phyloP scores from a whole-genome alignment of 257 asterid genomes.

The Solanum pimpinellifolium region DNA sequence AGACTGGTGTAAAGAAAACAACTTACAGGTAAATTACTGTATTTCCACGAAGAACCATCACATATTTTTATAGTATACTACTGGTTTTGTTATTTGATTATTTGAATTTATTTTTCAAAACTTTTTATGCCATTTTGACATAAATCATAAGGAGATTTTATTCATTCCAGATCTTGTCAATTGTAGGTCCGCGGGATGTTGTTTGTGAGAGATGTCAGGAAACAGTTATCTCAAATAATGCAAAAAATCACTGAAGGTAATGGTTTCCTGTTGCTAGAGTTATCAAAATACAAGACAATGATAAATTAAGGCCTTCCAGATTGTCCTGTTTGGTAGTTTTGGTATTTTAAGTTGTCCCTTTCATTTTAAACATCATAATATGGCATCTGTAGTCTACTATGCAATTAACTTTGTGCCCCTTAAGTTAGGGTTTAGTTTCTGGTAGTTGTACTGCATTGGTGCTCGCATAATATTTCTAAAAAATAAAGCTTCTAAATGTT shows the following conservation, averaged over 20 bases:
- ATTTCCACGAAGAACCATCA: not conserved
- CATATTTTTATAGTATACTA: not conserved
- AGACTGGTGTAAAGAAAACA: conserved; percentile 84
- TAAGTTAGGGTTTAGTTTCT: not conserved
- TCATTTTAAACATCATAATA: not conserved
- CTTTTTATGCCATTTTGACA: not conserved
- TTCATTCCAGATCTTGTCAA: conserved; percentile 13
- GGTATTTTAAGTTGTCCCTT: not conserved
- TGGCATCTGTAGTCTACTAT: not conserved
- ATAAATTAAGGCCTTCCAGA: not conserved
- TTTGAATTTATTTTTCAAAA: not conserved
- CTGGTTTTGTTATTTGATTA: not conserved
- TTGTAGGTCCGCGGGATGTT: conserved; percentile 83
- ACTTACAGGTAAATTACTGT: conserved; percentile 48
- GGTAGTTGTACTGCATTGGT: not conserved
- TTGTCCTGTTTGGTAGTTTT: not conserved
- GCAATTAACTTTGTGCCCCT: not conserved
- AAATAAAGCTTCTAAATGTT: not conserved
- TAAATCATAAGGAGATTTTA: not conserved
- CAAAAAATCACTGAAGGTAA: conserved; percentile 72
- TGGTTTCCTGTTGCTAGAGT: not conserved
- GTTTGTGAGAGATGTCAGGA: conserved; percentile 84
- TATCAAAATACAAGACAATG: not conserved
- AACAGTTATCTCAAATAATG: conserved; percentile 88
- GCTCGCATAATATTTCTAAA: not conserved